Evolutionary conservation across 2,329 filamentous ascomycete genomes (phyloP), one percentile per base, ranked within the genome.

Genomic region (Calonectria multiphialidica): DNA sequence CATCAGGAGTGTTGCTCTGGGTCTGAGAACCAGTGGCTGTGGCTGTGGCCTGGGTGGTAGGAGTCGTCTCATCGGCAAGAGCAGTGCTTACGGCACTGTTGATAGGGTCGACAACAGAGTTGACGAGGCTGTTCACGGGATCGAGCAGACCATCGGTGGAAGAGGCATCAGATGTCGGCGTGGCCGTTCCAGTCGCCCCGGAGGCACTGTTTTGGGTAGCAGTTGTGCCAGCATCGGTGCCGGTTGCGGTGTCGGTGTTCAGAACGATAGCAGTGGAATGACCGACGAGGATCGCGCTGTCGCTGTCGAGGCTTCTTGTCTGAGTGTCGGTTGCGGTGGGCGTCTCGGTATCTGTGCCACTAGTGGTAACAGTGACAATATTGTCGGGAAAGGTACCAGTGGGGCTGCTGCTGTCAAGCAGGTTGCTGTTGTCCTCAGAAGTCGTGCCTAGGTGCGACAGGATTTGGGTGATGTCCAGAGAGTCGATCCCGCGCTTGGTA

Each of bases 271-370:
- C 75, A 28, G 78, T 78, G 4, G 78, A 76, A 4, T 78, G 79
- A 5, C 74, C 79, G 53, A 78, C 68, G 9, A 81, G 72, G 59
- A 81, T 79, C 6, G 74, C 75, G 42, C 76, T 78, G 18, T 77
- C 76, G n/a, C 75, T 68, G 13, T 76, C 75, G 7, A 72, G 65
- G 3, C 69, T 63, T 13, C 45, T 67, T 5, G 15, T 6, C 4
- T 21, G 53, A n/a, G 53, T 57, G 53, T n/a, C 53, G 7, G 53
- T 33, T 23, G 33, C 16, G 2, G 53, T 37, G 4, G 53, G 6
- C 10, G 10, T 21, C 7, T 13, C 33, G 3, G 18, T 9, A 7
- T 35, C 53, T 2, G 25, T 30, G 9, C 5, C 16, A n/a, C 30
- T 30, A 7, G 53, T 55, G 3, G 53, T 57, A 21, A 30, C 30